Conservation (phyloP, 768 basidiomycete genomes). For the Phaffia australis region DNA sequence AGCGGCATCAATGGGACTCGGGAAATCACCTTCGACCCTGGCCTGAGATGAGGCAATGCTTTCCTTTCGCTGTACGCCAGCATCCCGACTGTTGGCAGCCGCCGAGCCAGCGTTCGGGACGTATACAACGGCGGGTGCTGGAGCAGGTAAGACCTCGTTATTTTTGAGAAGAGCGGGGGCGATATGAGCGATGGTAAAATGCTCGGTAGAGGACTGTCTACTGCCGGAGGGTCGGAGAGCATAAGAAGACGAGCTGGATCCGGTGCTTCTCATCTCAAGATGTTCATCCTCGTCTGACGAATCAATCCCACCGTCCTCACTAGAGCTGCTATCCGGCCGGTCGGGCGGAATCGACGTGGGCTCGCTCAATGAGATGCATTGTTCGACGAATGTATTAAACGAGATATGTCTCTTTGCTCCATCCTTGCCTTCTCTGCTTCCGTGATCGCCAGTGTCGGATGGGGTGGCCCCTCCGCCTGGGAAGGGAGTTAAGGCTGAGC, state of each 20-base stretch:
- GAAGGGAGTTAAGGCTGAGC: slow-evolving; percentile 26
- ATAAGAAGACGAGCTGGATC: slow-evolving; percentile 34
- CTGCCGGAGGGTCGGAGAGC: slow-evolving; percentile 33
- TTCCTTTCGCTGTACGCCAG: slow-evolving; percentile 23
- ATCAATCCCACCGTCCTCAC: slow-evolving; percentile 33
- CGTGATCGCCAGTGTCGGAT: neutral
- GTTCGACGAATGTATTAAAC: slow-evolving; percentile 97
- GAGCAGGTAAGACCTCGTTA: slow-evolving; percentile 37
- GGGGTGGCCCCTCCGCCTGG: neutral
- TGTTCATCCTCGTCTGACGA: slow-evolving; percentile 49
- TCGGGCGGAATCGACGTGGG: slow-evolving; percentile 29
- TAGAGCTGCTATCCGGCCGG: slow-evolving; percentile 22
- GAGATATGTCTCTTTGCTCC: slow-evolving; percentile 69
- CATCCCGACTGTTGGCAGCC: neutral
- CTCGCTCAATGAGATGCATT: slow-evolving; percentile 57
- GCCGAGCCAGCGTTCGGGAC: slow-evolving; percentile 34
- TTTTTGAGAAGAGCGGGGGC: slow-evolving; percentile 82
- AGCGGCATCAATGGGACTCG: slow-evolving; percentile 33
- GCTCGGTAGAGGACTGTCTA: slow-evolving; percentile 40
- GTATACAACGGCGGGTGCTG: slow-evolving; percentile 37
- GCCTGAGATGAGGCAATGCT: slow-evolving; percentile 22
- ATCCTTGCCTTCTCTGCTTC: slow-evolving; percentile 11
- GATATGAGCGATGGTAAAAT: slow-evolving; percentile 60
- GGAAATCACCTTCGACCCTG: slow-evolving; percentile 33
- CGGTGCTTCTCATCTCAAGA: slow-evolving; percentile 54